Conservation (phyloP, 2,329 filamentous ascomycete genomes). For the Fusarium kyushuense region DNA sequence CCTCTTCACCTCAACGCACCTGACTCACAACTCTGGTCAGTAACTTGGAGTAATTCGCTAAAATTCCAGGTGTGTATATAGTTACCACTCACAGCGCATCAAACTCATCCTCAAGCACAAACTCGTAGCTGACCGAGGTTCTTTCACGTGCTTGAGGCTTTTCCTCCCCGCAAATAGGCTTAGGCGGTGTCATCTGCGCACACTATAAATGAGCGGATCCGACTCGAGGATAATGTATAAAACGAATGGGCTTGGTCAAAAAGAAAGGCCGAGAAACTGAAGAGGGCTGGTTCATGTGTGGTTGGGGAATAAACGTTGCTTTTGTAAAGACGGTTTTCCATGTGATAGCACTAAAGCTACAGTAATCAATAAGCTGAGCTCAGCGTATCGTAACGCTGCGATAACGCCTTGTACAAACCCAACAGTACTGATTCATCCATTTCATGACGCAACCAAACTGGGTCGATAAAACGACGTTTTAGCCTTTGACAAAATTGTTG, state of each 20-base stretch:
- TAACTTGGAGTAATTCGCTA: background rate
- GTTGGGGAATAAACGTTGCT: constrained; percentile 17
- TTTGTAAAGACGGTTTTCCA: constrained; percentile 20
- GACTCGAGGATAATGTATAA: background rate
- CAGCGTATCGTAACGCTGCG: constrained; percentile 38
- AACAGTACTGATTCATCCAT: constrained; percentile 22
- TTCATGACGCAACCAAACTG: constrained; percentile 41
- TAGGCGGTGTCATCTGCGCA: constrained; percentile 33
- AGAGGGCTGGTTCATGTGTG: background rate
- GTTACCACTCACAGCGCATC: constrained; percentile 63
- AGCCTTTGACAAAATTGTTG: constrained; percentile 7
- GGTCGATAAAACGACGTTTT: constrained; percentile 10
- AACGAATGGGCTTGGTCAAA: constrained; percentile 1
- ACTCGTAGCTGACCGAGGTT: constrained; percentile 46
- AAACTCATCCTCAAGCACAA: constrained; percentile 65
- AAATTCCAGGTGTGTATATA: too few relatives aligned
- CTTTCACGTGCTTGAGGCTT: constrained; percentile 39
- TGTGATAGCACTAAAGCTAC: constrained; percentile 27
- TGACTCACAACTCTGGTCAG: constrained; percentile 25
- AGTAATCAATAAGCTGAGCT: constrained; percentile 18
- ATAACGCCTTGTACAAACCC: constrained; percentile 37
- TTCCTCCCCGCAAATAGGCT: constrained; percentile 38
- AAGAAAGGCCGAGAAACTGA: constrained; percentile 1
- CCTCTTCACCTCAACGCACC: constrained; percentile 56
- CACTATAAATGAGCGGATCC: constrained; percentile 9